Conservation (phyloP, 257 asterid species). For the Solanum paucissectum region DNA sequence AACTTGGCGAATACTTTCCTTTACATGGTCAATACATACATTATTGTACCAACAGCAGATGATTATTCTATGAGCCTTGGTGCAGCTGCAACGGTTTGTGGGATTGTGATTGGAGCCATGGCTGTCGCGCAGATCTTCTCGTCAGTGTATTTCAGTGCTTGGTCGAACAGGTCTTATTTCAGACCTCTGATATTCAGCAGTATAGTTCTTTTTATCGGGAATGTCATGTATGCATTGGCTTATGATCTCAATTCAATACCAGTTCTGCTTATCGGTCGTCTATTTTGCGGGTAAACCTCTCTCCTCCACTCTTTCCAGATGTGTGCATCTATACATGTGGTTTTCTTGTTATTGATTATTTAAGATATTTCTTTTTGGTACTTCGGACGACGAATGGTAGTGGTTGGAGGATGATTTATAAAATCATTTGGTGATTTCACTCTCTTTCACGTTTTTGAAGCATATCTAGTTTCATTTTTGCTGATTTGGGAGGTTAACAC, state of each 20-base stretch:
- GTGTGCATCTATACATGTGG: background rate
- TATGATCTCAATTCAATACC: conserved; percentile 66
- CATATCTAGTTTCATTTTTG: background rate
- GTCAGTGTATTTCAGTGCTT: conserved; percentile 96
- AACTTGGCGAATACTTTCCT: conserved; percentile 93
- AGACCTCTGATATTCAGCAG: conserved; percentile 91
- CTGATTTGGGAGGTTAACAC: background rate
- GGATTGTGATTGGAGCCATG: conserved; percentile 92
- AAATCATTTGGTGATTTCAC: background rate
- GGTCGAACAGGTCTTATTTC: conserved; percentile 93
- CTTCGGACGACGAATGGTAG: background rate
- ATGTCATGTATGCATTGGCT: conserved; percentile 78
- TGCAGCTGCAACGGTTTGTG: conserved; percentile 96
- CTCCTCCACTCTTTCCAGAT: background rate
- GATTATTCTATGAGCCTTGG: conserved; percentile 94
- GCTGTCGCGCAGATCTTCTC: conserved; percentile 97
- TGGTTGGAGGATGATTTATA: background rate
- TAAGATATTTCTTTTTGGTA: background rate
- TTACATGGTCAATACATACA: conserved; percentile 93
- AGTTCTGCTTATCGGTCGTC: conserved; percentile 70
- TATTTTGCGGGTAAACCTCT: conserved; percentile 70
- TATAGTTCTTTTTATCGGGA: conserved; percentile 63
- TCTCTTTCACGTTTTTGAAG: background rate
- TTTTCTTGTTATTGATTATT: background rate
- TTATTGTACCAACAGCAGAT: conserved; percentile 97